Percentiles rank a stretch among this genome's conserved stretches.
These are phyloP conservation scores for Gaultheria prostrata DNA, from an alignment of 148 eudicot genomes.

Conservation along the genomic window DNA sequence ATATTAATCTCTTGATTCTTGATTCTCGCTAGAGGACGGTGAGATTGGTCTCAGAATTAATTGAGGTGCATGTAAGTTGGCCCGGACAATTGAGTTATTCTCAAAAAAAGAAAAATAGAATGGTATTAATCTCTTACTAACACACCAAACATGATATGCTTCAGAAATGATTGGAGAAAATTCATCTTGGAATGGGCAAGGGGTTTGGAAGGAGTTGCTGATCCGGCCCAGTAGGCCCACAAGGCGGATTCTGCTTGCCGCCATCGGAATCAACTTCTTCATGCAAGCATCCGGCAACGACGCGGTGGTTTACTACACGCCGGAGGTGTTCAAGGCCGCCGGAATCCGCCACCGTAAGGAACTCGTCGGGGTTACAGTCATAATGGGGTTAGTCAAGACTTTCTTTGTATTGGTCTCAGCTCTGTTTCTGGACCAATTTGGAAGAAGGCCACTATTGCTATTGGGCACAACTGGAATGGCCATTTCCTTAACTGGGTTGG, in stretches of 20 bases:
- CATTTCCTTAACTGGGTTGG: constrained; percentile 47
- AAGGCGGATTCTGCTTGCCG: constrained; percentile 62
- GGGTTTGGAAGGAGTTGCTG: constrained; percentile 77
- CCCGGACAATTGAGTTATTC: no score
- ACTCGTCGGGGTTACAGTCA: constrained; percentile 65
- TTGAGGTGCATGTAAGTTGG: no score
- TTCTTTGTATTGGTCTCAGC: constrained; percentile 71
- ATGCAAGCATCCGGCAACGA: constrained; percentile 98
- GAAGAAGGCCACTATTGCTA: constrained; percentile 75
- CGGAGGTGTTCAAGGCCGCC: constrained; percentile 78
- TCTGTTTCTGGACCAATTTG: constrained; percentile 61
- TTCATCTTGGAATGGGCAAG: constrained; percentile 41
- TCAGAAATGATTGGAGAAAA: neutral
- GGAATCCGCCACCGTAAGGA: constrained; percentile 50
- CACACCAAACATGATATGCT: neutral
- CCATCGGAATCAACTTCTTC: constrained; percentile 88
- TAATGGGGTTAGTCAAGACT: constrained; percentile 82
- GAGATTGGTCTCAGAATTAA: no score
- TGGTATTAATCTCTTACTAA: neutral
- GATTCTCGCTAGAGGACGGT: no score
- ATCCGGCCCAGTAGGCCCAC: constrained; percentile 45
- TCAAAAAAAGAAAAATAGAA: no score
- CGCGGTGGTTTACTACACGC: constrained; percentile 89
- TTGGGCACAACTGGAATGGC: constrained; percentile 74
- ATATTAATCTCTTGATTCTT: neutral